These are phyloP conservation scores for Lactarius vividus DNA, from an alignment of 768 basidiomycete species.

Conservation along the genomic window DNA sequence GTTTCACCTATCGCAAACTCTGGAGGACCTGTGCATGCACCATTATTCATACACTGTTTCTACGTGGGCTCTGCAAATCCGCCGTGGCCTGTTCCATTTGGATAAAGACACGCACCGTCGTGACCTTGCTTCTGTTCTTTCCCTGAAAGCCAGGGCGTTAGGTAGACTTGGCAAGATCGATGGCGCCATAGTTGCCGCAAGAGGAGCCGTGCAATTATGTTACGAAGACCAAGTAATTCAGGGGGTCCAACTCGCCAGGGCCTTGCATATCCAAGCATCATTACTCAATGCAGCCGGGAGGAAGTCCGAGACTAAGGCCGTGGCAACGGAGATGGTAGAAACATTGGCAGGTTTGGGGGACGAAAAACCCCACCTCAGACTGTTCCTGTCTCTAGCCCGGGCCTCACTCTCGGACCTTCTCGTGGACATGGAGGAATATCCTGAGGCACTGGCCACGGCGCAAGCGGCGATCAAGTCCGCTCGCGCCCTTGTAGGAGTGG, in stretches of 20 bases:
- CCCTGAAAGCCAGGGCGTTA: constrained; percentile 14
- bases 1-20: constrained; percentile 18
- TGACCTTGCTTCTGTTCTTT: constrained; percentile 11
- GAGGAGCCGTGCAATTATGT: constrained; percentile 15
- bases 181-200: constrained; percentile 1
- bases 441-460: constrained; percentile 8
- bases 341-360: constrained; percentile 5
- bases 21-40: constrained; percentile 23
- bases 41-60: constrained; percentile 9
- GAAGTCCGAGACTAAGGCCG: constrained; percentile 13
- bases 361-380: constrained; percentile 13
- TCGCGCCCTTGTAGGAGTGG: constrained; percentile 14
- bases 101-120: constrained; percentile 23
- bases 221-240: constrained; percentile 20
- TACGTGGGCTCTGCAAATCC: constrained; percentile 17
- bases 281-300: constrained; percentile 5
- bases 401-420: constrained; percentile 18
- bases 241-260: constrained; percentile 21
- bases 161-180: constrained; percentile 13
- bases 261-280: constrained; percentile 10
- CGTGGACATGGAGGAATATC: constrained; percentile 9
- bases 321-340: constrained; percentile 15
- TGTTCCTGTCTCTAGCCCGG: constrained; percentile 13
- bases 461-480: constrained; percentile 19
- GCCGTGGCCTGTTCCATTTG: constrained; percentile 13